Evolutionary conservation across 371 early-diverging fungal genomes (phyloP).

Genomic region (Amoeboaphelidium protococcarum): DNA sequence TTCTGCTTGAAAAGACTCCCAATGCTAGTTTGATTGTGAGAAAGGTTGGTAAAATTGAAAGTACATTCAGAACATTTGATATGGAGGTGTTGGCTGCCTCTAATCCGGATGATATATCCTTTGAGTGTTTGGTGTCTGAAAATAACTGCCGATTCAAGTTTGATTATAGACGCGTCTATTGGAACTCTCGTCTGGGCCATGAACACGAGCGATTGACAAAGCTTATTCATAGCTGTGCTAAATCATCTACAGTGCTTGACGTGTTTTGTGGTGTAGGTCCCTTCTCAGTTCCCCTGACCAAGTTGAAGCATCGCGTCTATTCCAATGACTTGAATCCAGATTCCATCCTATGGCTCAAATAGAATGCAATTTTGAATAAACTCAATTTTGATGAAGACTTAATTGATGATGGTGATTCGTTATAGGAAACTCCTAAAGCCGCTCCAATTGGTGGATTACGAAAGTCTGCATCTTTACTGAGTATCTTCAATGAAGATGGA

Average conservation of each 20-base stretch:
- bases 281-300: slow-evolving; percentile 86
- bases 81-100: slow-evolving; percentile 95
- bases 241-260: slow-evolving; percentile 63
- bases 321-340: slow-evolving; percentile 94
- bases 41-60: slow-evolving; percentile 78
- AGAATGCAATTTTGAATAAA: slow-evolving; percentile 63
- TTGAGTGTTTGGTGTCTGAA: slow-evolving; percentile 69
- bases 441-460: background rate
- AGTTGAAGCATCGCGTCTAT: slow-evolving; percentile 49
- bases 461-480: slow-evolving; percentile 5
- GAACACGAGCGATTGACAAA: slow-evolving; percentile 93
- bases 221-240: slow-evolving; percentile 42
- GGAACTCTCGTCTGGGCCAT: slow-evolving; percentile 92
- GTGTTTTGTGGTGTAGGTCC: slow-evolving; percentile 97
- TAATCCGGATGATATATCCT: slow-evolving; percentile 57
- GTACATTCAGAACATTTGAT: slow-evolving; percentile 76
- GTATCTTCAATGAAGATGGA: slow-evolving; percentile 59
- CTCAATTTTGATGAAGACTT: slow-evolving; percentile 9
- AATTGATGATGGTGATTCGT: no score
- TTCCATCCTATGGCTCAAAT: slow-evolving; percentile 46
- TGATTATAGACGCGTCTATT: slow-evolving; percentile 92
- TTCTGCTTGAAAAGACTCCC: slow-evolving; percentile 48
- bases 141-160: slow-evolving; percentile 69
- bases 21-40: slow-evolving; percentile 49
- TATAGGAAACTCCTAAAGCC: no score